A percentile compares a stretch with the other conserved stretches of the same genome.
Conservation (phyloP, 1,139 yeast species). For the Magnusiomyces fungicola region DNA sequence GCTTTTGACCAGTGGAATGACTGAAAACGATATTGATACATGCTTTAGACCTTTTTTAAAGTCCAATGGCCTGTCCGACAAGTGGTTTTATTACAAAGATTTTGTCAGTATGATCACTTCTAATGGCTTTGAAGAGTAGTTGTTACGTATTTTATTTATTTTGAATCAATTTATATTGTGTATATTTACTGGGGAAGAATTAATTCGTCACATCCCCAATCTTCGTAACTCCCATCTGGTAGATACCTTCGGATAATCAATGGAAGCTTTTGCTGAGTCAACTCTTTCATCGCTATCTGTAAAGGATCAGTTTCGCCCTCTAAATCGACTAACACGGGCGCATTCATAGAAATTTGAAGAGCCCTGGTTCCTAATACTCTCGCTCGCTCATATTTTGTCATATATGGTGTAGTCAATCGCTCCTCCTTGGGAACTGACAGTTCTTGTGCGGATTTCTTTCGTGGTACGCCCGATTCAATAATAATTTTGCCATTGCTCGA, state of each 20-base stretch:
- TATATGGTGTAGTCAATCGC: slow-evolving; percentile 93
- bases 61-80: slow-evolving; percentile 47
- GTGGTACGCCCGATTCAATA: slow-evolving; percentile 54
- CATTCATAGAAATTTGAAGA: slow-evolving; percentile 91
- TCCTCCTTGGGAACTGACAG: slow-evolving; percentile 84
- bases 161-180: neutral
- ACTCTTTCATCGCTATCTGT: slow-evolving; percentile 95
- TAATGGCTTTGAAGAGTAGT: neutral
- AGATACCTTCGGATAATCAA: slow-evolving; percentile 89
- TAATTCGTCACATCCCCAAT: slow-evolving; percentile 98
- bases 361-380: slow-evolving; percentile 96
- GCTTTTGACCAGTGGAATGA: slow-evolving; percentile 45
- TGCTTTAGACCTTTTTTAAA: slow-evolving; percentile 51
- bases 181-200: slow-evolving; percentile 66
- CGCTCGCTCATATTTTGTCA: slow-evolving; percentile 98
- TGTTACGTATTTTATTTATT: slow-evolving; percentile 7
- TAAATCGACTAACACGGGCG: slow-evolving; percentile 94
- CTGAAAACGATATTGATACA: slow-evolving; percentile 44
- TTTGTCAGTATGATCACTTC: slow-evolving; percentile 20
- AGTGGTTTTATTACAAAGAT: slow-evolving; percentile 52
- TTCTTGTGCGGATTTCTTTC: slow-evolving; percentile 65
- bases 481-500: slow-evolving; percentile 71
- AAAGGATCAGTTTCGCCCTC: slow-evolving; percentile 99
- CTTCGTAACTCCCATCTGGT: slow-evolving; percentile 96
- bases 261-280: slow-evolving; percentile 91